A percentile compares a stretch with the other conserved stretches of the same genome.
These are phyloP conservation scores for Lecanoromycetidae sp. DNA, from an alignment of 2,329 filamentous ascomycete genomes.

Conservation along the genomic window DNA sequence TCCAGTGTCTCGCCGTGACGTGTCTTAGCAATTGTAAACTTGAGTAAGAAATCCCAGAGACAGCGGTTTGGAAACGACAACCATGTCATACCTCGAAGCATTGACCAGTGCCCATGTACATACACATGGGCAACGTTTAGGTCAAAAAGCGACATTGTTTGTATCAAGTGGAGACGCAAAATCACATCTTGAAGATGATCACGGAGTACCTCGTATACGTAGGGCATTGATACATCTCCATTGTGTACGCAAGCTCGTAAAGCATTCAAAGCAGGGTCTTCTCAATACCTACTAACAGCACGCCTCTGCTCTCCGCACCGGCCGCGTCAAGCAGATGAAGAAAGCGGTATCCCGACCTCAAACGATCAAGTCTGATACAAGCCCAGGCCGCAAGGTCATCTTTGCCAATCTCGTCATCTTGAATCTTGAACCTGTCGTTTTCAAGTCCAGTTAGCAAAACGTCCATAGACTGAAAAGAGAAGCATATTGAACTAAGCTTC, in stretches of 20 bases:
- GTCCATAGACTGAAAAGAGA: not conserved
- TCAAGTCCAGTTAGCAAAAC: not conserved
- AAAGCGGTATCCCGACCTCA: slow-evolving; percentile 64
- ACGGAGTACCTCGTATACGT: not conserved
- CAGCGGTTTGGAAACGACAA: no score
- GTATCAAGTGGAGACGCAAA: no score
- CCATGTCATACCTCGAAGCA: no score
- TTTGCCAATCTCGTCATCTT: slow-evolving; percentile 69
- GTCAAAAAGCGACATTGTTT: no score
- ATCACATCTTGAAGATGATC: not conserved
- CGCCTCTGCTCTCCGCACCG: slow-evolving; percentile 53
- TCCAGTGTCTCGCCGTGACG: no score
- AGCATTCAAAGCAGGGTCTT: slow-evolving; percentile 36
- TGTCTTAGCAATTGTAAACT: no score
- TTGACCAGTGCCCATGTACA: no score
- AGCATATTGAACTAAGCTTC: not conserved
- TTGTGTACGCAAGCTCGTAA: no score
- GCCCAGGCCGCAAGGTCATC: slow-evolving; percentile 80
- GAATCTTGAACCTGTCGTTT: slow-evolving; percentile 59
- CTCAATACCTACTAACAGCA: slow-evolving; percentile 60
- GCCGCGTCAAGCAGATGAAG: slow-evolving; percentile 61
- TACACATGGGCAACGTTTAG: no score
- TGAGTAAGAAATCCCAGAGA: no score
- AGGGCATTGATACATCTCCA: not conserved
- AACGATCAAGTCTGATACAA: slow-evolving; percentile 70